Base-by-base conservation (phyloP, 257 asterid genomes). In the Striga asiatica region DNA sequence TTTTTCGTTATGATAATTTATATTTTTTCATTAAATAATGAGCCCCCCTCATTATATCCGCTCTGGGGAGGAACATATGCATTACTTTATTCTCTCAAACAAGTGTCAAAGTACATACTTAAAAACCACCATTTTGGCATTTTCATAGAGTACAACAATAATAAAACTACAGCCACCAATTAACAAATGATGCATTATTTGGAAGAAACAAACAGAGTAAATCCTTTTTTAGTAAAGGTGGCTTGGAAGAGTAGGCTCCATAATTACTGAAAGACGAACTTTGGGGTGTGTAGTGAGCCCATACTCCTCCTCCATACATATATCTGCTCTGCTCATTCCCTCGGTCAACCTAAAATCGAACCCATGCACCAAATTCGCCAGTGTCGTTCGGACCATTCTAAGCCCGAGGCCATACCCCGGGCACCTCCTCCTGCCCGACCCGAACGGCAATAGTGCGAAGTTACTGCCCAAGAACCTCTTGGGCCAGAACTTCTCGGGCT, bases 281-380 rank as follows among this genome's bases (percentile, higher is more conserved):
- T 64, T 64, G 4, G 75, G 77, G 27, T 20, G 64, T 14, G 68
- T 52, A 0, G 71, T 21, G 13, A 73, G 66, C 24, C 69, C 73
- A 53, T 60, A 77, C 1, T 29, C 12, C 46, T 74, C 77, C 38
- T 70, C 78, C 57, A 67, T 35, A 48, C 69, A 25, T 32, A 67
- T 14, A 49, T 71, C 73, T 51, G 73, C 67, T 2, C 49, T 7
- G 5, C 29, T 5, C 29, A 46, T 21, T 0, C 52, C 52, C 8
- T 46, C 52, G 3, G 22, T 58, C 56, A 77, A 38, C 29, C 60
- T 71, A 65, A 64, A 11, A 42, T 67, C 58, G 38, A 70, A 73
- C 16, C 75, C 81, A 60, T 71, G 78, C 24, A 76, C 8, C 58
- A 71, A 57, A 58, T 76, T 72, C 6, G 78, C 66, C 57, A 65